A percentile compares a stretch with the other conserved stretches of the same genome.
Evolutionary conservation across 2,329 filamentous ascomycete genomes (phyloP).

Genomic region (Nigrospora sphaerica): DNA sequence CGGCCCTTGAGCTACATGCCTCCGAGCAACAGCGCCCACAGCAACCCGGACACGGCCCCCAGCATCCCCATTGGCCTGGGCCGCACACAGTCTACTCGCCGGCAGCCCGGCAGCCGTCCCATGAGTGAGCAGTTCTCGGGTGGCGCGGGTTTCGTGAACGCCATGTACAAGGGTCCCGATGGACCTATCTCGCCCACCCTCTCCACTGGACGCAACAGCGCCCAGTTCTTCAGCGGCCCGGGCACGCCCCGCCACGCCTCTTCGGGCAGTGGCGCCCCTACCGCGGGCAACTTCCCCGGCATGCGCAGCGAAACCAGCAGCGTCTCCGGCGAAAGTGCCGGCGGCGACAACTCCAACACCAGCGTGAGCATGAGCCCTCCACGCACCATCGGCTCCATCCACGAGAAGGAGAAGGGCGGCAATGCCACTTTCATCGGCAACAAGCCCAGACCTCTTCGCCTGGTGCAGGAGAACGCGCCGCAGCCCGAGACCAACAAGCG

Average conservation of each 20-base stretch:
- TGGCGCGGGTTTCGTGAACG: slow-evolving; percentile 70
- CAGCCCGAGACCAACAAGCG: slow-evolving; percentile 46
- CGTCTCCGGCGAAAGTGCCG: slow-evolving; percentile 61
- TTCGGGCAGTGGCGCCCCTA: slow-evolving; percentile 39
- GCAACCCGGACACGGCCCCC: slow-evolving; percentile 67
- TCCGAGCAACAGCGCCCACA: slow-evolving; percentile 35
- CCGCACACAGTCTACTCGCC: slow-evolving; percentile 47
- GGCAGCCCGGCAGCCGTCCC: slow-evolving; percentile 37
- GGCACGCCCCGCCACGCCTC: slow-evolving; percentile 24
- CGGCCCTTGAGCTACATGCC: slow-evolving; percentile 54
- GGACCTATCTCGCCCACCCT: slow-evolving; percentile 54
- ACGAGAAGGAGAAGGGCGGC: slow-evolving; percentile 38
- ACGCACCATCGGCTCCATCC: slow-evolving; percentile 25
- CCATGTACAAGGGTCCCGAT: slow-evolving; percentile 78
- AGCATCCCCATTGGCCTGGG: slow-evolving; percentile 62
- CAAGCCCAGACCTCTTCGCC: slow-evolving; percentile 75
- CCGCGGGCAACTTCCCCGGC: slow-evolving; percentile 63
- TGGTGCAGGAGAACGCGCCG: slow-evolving; percentile 73
- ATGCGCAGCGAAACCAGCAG: slow-evolving; percentile 60
- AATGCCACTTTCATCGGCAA: slow-evolving; percentile 55
- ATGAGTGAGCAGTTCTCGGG: slow-evolving; percentile 57
- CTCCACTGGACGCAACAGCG: slow-evolving; percentile 50
- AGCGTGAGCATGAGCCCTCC: slow-evolving; percentile 42
- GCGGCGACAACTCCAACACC: slow-evolving; percentile 46
- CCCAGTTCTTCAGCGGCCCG: slow-evolving; percentile 51